phyloP scores from a whole-genome alignment of 257 asterid species.

The Cordia subcordata region DNA sequence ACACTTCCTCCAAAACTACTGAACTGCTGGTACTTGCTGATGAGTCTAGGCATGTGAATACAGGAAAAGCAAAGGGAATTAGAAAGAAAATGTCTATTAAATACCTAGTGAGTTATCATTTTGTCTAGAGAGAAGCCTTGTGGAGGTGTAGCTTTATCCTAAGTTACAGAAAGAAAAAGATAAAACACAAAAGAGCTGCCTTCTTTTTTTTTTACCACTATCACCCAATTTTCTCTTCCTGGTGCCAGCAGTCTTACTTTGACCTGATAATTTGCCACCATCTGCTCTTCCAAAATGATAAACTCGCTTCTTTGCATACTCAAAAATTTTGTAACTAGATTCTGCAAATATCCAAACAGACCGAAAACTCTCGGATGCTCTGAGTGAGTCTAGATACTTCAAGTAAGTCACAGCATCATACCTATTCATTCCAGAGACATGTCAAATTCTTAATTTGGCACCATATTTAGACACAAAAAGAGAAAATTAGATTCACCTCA shows the following conservation, averaged over 20 bases:
- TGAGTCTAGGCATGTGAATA: conserved; percentile 38
- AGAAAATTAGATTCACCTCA: not conserved
- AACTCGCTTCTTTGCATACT: conserved; percentile 91
- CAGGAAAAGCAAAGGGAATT: conserved; percentile 13
- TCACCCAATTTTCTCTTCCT: conserved; percentile 69
- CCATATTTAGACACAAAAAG: not conserved
- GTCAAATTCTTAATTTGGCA: conserved; percentile 6
- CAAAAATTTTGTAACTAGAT: conserved; percentile 95
- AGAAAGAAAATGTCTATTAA: conserved; percentile 2
- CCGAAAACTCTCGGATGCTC: conserved; percentile 98
- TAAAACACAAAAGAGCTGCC: conserved; percentile 40
- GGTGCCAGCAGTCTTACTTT: conserved; percentile 38
- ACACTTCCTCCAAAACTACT: conserved; percentile 64
- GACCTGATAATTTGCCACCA: conserved; percentile 45
- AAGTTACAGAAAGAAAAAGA: conserved; percentile 10
- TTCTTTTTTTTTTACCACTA: conserved; percentile 39
- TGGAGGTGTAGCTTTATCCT: not conserved
- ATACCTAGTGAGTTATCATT: conserved; percentile 5
- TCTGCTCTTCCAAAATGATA: conserved; percentile 75
- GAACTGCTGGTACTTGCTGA: conserved; percentile 43
- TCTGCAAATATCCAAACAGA: conserved; percentile 98
- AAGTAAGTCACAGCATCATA: conserved; percentile 92
- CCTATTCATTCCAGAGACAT: conserved; percentile 41
- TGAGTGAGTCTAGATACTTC: conserved; percentile 92
- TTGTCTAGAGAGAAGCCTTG: not conserved